Conservation (phyloP, 257 asterid species). For the Cinchona pubescens region DNA sequence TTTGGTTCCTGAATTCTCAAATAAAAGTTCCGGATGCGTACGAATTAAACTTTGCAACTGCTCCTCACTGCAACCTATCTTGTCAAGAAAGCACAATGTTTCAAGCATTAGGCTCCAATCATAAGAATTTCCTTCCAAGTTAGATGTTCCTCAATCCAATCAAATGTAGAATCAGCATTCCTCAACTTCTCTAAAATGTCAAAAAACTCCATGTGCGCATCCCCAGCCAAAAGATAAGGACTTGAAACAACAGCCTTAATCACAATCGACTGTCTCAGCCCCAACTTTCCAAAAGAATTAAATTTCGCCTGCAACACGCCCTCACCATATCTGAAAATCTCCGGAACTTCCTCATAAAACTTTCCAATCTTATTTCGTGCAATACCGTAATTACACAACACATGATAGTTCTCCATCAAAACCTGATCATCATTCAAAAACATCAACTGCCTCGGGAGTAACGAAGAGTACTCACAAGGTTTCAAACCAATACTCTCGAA, state of each 20-base stretch:
- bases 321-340: conserved; percentile 43
- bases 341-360: conserved; percentile 51
- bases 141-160: conserved; percentile 48
- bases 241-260: conserved; percentile 49
- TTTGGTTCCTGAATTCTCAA: conserved; percentile 46
- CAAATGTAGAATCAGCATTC: conserved; percentile 33
- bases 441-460: conserved; percentile 57
- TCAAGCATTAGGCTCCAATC: conserved; percentile 49
- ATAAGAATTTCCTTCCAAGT: conserved; percentile 33
- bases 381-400: conserved; percentile 62
- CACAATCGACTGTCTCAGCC: conserved; percentile 47
- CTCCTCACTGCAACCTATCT: conserved; percentile 42
- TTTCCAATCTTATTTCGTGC: conserved; percentile 51
- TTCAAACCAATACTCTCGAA: conserved; percentile 76
- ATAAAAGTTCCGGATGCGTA: conserved; percentile 45
- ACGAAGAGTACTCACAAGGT: conserved; percentile 42
- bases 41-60: conserved; percentile 33
- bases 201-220: conserved; percentile 30
- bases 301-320: conserved; percentile 51
- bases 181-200: conserved; percentile 42
- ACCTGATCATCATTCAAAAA: conserved; percentile 59
- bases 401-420: conserved; percentile 58
- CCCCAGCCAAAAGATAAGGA: conserved; percentile 52
- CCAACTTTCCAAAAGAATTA: conserved; percentile 37
- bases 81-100: conserved; percentile 34